Evolutionary conservation across 1,284 basidiomycete species (phyloP).

Genomic region (Pseudozyma sp.): DNA sequence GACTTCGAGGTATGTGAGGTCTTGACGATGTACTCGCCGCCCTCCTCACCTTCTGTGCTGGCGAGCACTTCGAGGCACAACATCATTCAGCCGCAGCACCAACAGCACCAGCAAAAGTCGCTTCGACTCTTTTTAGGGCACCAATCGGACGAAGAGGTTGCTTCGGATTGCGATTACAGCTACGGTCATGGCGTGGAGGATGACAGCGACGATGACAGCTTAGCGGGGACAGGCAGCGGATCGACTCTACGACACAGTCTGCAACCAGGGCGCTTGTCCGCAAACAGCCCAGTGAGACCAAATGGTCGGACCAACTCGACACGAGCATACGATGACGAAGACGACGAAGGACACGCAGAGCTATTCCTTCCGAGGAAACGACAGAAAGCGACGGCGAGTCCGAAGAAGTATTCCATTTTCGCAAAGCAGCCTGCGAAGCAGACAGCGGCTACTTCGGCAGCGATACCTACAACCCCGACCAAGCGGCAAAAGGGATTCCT

Average conservation of each 20-base stretch:
- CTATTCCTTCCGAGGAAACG: not conserved
- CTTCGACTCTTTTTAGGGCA: slow-evolving; percentile 43
- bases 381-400: not conserved
- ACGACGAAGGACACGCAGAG: not conserved
- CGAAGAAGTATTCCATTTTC: slow-evolving; percentile 20
- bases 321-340: slow-evolving; percentile 12
- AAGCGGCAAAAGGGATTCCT: slow-evolving; percentile 40
- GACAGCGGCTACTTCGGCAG: slow-evolving; percentile 18
- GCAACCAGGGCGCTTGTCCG: slow-evolving; percentile 13
- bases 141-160: slow-evolving; percentile 33
- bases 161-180: slow-evolving; percentile 16
- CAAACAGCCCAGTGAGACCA: not conserved
- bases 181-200: not conserved
- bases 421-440: slow-evolving; percentile 11
- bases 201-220: slow-evolving; percentile 15
- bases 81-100: slow-evolving; percentile 25
- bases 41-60: slow-evolving; percentile 42
- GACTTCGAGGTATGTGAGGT: too few species aligned
- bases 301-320: not conserved
- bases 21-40: slow-evolving; percentile 32
- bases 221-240: slow-evolving; percentile 4
- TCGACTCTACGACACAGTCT: slow-evolving; percentile 8
- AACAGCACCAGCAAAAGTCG: slow-evolving; percentile 29
- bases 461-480: slow-evolving; percentile 31
- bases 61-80: slow-evolving; percentile 49